Base-by-base conservation (phyloP, 1,284 basidiomycete species). In the Ceratobasidium sp. region DNA sequence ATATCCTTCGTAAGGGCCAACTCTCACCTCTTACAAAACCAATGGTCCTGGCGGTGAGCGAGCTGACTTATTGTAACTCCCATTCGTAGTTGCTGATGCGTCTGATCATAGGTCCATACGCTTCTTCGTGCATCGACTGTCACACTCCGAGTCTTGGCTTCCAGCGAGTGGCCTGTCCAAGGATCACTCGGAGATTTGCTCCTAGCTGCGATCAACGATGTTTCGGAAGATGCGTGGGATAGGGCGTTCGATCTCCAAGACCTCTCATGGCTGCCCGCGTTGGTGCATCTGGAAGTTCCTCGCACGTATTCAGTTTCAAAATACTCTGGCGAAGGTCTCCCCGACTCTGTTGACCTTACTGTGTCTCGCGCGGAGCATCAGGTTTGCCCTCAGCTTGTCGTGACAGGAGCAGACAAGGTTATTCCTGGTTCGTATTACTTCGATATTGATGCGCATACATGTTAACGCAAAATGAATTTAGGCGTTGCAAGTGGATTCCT, bases 101-200 rank as follows among this genome's bases (percentile, higher is more conserved):
- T 31, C 27, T 6, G 20, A 7, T 15, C 10, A 47, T 20, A 69
- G 68, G 43, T 57, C 22, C 68, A 69, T 27, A 50, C 40, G 15
- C 35, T 69, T 38, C 31, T 69, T 20, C 68, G 54, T n/a, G 55
- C 56, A 7, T 60, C 68, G 13, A 49, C 68, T 22, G 68, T 58
- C 4, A 69, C 55, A n/a, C 15, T 57, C 29, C 68, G 56, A 25
- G 42, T 69, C 31, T 29, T 69, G 6, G 68, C 29, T 13, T 69
- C 68, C 12, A 57, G 32, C 54, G 47, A 47, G n/a, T 69, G 68
- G 68, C 68, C 68, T 13, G 68, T 69, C 29, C 47, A 57, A 34
- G 68, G 68, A 10, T 69, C 68, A 10, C 55, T 69, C 8, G 68
- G 68, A 6, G 68, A 69, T 43, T 47, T 69, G 13, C 54, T 69